Conservation (phyloP, 2,329 filamentous ascomycete species). For the Akanthomyces uredinophilus region DNA sequence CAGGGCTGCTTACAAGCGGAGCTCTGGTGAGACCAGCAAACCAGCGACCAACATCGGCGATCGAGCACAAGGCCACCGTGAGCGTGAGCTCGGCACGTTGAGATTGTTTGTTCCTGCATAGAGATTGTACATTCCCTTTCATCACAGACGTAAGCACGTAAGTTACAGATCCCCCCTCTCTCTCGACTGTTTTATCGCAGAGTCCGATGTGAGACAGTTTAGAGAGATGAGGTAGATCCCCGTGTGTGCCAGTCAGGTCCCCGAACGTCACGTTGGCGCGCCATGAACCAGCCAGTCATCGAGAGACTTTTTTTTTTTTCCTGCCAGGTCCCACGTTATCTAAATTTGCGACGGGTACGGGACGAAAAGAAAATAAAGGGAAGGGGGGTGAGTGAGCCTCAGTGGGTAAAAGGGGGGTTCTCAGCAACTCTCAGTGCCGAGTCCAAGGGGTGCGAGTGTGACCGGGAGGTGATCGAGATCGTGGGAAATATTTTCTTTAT, state of each 20-base stretch:
- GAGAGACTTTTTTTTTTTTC: not conserved
- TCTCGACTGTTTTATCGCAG: not conserved
- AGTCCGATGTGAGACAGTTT: not conserved
- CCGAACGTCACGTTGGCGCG: not conserved
- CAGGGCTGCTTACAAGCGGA: too few relatives aligned
- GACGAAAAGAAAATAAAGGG: not conserved
- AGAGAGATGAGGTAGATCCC: not conserved
- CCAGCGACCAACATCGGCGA: not conserved
- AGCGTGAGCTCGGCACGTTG: too few relatives aligned
- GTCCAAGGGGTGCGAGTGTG: not conserved
- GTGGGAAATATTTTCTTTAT: not conserved
- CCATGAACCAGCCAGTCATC: not conserved
- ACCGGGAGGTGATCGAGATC: slow-evolving; percentile 1
- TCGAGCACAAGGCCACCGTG: not conserved
- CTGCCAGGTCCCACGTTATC: not conserved
- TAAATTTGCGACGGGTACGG: not conserved
- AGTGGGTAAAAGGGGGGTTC: not conserved
- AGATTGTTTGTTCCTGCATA: not conserved
- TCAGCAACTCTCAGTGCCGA: too few relatives aligned
- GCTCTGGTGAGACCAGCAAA: too few relatives aligned
- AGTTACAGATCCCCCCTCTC: not conserved
- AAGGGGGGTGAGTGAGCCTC: not conserved
- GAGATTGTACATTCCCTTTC: not conserved
- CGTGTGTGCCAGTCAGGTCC: not conserved
- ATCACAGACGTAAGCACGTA: not conserved